These are phyloP conservation scores for Ambrosia artemisiifolia DNA, from an alignment of 129 eudicot genomes.

Conservation along the genomic window DNA sequence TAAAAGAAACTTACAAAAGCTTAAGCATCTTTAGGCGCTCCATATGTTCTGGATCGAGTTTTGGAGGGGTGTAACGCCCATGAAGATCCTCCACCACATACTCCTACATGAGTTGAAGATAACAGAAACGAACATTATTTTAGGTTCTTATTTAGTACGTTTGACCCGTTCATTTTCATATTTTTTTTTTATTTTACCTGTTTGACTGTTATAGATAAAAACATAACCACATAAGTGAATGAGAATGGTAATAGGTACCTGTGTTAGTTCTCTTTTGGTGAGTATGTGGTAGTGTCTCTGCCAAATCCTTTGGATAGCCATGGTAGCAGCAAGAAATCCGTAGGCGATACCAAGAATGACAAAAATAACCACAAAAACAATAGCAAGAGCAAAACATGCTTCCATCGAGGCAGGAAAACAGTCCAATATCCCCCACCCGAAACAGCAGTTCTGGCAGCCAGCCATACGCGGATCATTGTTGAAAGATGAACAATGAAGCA, in stretches of 20 bases:
- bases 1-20: constrained; percentile 40
- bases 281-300: constrained; percentile 90
- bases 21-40: constrained; percentile 70
- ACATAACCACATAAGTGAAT: background rate
- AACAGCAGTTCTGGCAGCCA: constrained; percentile 87
- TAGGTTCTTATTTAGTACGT: background rate
- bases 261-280: constrained; percentile 73
- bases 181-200: background rate
- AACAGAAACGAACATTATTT: too few species aligned
- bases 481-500: constrained; percentile 59
- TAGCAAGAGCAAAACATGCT: constrained; percentile 62
- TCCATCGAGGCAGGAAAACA: constrained; percentile 86
- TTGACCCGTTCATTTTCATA: background rate
- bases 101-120: constrained; percentile 41
- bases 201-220: background rate
- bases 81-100: constrained; percentile 76
- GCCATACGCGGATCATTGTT: constrained; percentile 62
- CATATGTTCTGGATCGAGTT: constrained; percentile 61
- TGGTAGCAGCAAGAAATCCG: constrained; percentile 83
- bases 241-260: constrained; percentile 35
- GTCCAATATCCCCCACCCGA: constrained; percentile 80
- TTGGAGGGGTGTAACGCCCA: constrained; percentile 75
- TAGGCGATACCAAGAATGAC: constrained; percentile 80
- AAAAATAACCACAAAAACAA: constrained; percentile 61
- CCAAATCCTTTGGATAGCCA: constrained; percentile 87